Base-by-base conservation (phyloP, 2,329 filamentous ascomycete species). In the Colletotrichum chlorophyti region DNA sequence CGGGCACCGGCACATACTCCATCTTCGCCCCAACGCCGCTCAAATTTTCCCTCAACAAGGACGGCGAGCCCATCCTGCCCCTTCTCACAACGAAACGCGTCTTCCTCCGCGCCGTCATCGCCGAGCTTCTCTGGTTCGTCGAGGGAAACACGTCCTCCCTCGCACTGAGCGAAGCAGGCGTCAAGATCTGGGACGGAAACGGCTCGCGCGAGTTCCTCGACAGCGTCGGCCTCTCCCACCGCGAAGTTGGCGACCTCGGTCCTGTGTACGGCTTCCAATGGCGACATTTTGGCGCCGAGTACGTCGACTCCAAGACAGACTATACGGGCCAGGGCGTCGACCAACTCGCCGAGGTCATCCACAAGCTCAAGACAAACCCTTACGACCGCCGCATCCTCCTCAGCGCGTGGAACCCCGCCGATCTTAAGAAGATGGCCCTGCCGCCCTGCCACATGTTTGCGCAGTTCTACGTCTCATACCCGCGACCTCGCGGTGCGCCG, bases 111-210 rank as follows among this genome's bases (percentile, higher is more conserved):
- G 94, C 93, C 67, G 90, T 99, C 46, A 82, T 98, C 62, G 91
- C 88, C 64, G 95, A 99, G 75, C 88, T 99, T 1, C 88, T 99
- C 61, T 99, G 95, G 95, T 99, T 99, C 76, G 83, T 99, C 65
- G 84, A 87, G 40, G 95, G 92, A 68, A 86, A 80, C 68, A 99
- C 95, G 3, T 92, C 91, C 1, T 93, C 91, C 1, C 76, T 86
- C 4, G 80, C 92, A 0, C 86, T 99, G 3, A 88, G 86, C 59
- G 87, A 88, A 11, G 87, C 88, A 2, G 92, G 93, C 26, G 88
- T 99, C 68, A 96, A 96, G 76, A 99, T 99, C 72, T 99, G 95
- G 95, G 95, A 99, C 72, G 94, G 93, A 67, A 99, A 99, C 71
- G 95, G 94, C 38, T 93, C 89, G 42, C 91, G 95, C 66, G 90